A percentile compares a stretch with the other conserved stretches of the same genome.
These are phyloP conservation scores for Pythium apleroticum DNA, from an alignment of 352 stramenopile species.

Conservation along the genomic window DNA sequence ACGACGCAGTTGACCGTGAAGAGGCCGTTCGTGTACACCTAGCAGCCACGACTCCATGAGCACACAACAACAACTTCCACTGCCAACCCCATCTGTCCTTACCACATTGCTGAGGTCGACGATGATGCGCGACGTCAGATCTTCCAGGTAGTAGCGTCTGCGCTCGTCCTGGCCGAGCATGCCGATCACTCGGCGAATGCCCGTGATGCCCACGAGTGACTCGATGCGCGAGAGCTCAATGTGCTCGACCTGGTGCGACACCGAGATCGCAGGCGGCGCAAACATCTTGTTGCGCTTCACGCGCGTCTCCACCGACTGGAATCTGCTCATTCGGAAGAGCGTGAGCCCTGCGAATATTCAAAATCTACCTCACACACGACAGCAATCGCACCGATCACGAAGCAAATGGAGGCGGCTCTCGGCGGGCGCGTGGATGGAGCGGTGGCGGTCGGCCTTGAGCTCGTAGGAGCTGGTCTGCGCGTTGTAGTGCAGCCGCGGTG, in stretches of 20 bases:
- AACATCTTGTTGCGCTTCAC: slow-evolving; percentile 87
- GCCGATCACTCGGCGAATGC: slow-evolving; percentile 76
- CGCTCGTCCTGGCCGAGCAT: slow-evolving; percentile 87
- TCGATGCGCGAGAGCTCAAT: slow-evolving; percentile 89
- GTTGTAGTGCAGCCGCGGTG: slow-evolving; percentile 61
- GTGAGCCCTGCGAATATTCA: too few species aligned
- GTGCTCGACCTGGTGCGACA: slow-evolving; percentile 62
- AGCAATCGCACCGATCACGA: slow-evolving; percentile 43
- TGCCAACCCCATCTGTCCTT: too few species aligned
- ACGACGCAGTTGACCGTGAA: slow-evolving; percentile 93
- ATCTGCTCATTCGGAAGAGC: too few species aligned
- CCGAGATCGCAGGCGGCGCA: slow-evolving; percentile 49
- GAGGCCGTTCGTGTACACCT: slow-evolving; percentile 83
- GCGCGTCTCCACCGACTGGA: slow-evolving; percentile 65
- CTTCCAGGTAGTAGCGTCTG: slow-evolving; percentile 75
- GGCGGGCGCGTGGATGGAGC: slow-evolving; percentile 55
- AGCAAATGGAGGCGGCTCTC: slow-evolving; percentile 65
- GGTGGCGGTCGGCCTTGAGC: slow-evolving; percentile 53
- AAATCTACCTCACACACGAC: not conserved
- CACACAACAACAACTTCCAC: too few species aligned
- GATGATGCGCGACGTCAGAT: slow-evolving; percentile 80
- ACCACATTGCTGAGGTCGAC: slow-evolving; percentile 72
- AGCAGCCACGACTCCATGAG: too few species aligned
- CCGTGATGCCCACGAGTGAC: slow-evolving; percentile 78
- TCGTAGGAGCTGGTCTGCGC: slow-evolving; percentile 71